phyloP scores from a whole-genome alignment of 2,329 filamentous ascomycete species.

The Penicillium sp. region DNA sequence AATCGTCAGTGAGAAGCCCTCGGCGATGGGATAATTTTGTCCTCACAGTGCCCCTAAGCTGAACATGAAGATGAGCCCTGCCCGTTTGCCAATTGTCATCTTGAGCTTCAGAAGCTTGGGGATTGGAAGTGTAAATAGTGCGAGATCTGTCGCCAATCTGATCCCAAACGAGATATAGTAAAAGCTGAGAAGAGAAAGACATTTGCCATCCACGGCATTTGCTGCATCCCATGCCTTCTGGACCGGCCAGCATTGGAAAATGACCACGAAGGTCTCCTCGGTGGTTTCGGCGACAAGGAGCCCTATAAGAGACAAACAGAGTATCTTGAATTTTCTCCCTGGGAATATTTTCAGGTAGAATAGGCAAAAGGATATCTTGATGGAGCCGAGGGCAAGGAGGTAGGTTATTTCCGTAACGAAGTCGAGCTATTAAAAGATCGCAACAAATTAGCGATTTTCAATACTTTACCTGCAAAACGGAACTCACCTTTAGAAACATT shows the following conservation, averaged over 20 bases:
- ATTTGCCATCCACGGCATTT: slow-evolving; percentile 13
- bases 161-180: slow-evolving; percentile 25
- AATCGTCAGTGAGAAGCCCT: too few species aligned
- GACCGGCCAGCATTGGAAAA: slow-evolving; percentile 27
- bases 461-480: too few species aligned
- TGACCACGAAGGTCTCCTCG: slow-evolving; percentile 71
- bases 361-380: slow-evolving; percentile 33
- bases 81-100: slow-evolving; percentile 20
- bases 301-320: slow-evolving; percentile 18
- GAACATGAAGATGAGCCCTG: slow-evolving; percentile 26
- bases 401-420: slow-evolving; percentile 27
- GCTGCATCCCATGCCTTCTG: slow-evolving; percentile 24
- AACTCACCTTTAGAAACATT: slow-evolving; percentile 23
- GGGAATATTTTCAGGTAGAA: slow-evolving; percentile 31
- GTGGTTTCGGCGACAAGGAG: slow-evolving; percentile 65
- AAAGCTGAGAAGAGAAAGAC: slow-evolving; percentile 17
- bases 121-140: slow-evolving; percentile 23
- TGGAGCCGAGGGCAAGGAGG: slow-evolving; percentile 35
- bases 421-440: slow-evolving; percentile 25
- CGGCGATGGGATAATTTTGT: too few species aligned
- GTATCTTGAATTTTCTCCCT: slow-evolving; percentile 16
- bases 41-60: slow-evolving; percentile 23
- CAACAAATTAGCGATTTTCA: not conserved
- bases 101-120: slow-evolving; percentile 20
- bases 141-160: slow-evolving; percentile 21